A percentile compares a stretch with the other conserved stretches of the same genome.
phyloP scores from a whole-genome alignment of 1,284 basidiomycete species.

The Fomitopsis schrenkii region DNA sequence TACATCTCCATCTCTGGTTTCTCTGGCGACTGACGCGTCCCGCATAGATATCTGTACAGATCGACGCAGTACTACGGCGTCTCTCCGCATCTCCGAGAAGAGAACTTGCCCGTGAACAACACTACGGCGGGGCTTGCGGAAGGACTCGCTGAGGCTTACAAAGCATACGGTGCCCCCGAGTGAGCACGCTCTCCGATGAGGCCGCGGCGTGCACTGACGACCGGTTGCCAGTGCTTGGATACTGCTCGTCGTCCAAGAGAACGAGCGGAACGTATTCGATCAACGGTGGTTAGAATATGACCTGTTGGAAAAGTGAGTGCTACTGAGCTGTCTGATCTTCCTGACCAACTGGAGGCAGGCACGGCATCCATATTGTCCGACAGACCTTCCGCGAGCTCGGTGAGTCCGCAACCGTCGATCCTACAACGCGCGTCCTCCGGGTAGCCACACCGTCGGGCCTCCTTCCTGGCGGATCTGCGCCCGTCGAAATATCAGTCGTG shows the following conservation, averaged over 20 bases:
- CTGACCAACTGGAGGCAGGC: constrained; percentile 37
- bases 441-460: constrained; percentile 10
- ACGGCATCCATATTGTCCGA: constrained; percentile 70
- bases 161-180: constrained; percentile 61
- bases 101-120: constrained; percentile 73
- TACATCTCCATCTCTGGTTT: background rate
- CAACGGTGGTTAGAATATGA: constrained; percentile 89
- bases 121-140: constrained; percentile 68
- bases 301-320: constrained; percentile 64
- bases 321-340: background rate
- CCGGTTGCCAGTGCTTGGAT: constrained; percentile 53
- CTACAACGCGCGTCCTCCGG: constrained; percentile 19
- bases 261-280: constrained; percentile 96
- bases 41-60: constrained; percentile 58
- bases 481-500: constrained; percentile 28
- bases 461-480: constrained; percentile 29
- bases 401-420: constrained; percentile 35
- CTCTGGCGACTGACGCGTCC: background rate
- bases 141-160: constrained; percentile 81
- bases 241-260: constrained; percentile 86
- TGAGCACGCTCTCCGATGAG: constrained; percentile 24
- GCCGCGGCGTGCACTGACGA: background rate
- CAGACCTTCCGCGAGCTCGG: constrained; percentile 73
- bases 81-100: constrained; percentile 49
- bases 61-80: constrained; percentile 64